Conservation (phyloP, 2,329 filamentous ascomycete genomes). For the Phoma sp. region DNA sequence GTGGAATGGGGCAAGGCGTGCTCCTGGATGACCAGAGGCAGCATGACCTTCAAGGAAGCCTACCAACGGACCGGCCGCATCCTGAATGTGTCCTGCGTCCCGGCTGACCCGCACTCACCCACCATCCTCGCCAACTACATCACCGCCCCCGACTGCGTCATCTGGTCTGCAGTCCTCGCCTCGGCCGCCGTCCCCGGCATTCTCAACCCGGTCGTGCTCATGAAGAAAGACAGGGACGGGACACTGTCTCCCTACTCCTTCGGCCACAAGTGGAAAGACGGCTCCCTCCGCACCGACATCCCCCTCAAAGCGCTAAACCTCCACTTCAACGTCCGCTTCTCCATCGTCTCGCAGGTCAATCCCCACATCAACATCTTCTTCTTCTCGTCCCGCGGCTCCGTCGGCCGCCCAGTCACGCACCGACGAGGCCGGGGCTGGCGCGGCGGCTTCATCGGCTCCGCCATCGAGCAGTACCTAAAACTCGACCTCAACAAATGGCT, state of each 20-base stretch:
- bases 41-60: conserved; percentile 92
- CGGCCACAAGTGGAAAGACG: conserved; percentile 99
- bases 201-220: conserved; percentile 90
- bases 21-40: conserved; percentile 90
- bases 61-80: conserved; percentile 94
- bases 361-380: conserved; percentile 99
- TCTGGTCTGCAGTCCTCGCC: conserved; percentile 95
- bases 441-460: conserved; percentile 91
- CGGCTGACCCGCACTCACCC: conserved; percentile 91
- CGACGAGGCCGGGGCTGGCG: conserved; percentile 93
- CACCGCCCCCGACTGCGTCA: conserved; percentile 94
- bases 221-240: conserved; percentile 82
- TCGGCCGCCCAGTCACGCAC: conserved; percentile 93
- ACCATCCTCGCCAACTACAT: conserved; percentile 95
- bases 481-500: conserved; percentile 98
- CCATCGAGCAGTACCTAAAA: conserved; percentile 93
- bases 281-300: conserved; percentile 91
- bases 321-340: conserved; percentile 98
- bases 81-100: conserved; percentile 94
- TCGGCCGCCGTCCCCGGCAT: conserved; percentile 97
- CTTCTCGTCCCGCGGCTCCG: conserved; percentile 91
- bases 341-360: conserved; percentile 87
- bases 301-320: conserved; percentile 92
- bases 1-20: conserved; percentile 87
- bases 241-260: conserved; percentile 89